Percentiles rank a stretch among this genome's conserved stretches.
Evolutionary conservation across 768 basidiomycete genomes (phyloP).

Genomic region (Aureoboletus auriporus): DNA sequence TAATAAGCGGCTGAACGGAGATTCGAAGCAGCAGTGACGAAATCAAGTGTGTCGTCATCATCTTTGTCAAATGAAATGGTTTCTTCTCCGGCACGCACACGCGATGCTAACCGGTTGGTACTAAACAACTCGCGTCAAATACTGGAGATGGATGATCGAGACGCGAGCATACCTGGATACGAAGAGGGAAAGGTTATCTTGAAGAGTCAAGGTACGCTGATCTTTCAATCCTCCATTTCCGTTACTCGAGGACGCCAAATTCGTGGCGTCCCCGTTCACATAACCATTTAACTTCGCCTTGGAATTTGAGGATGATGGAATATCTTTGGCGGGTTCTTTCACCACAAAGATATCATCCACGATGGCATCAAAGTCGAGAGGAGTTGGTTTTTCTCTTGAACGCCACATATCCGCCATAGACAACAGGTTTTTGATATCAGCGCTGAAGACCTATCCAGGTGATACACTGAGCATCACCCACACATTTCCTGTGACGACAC

Average conservation of each 20-base stretch:
- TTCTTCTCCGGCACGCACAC: conserved; percentile 61
- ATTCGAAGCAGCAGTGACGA: conserved; percentile 93
- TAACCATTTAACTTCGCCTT: conserved; percentile 27
- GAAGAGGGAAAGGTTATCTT: conserved; percentile 82
- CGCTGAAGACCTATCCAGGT: conserved; percentile 68
- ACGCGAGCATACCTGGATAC: conserved; percentile 63
- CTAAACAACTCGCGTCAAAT: conserved; percentile 37
- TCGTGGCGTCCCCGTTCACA: conserved; percentile 9
- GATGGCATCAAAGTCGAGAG: conserved; percentile 80
- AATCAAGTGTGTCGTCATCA: conserved; percentile 94
- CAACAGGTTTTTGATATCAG: conserved; percentile 84
- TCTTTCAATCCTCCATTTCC: conserved; percentile 58
- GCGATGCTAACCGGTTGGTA: conserved; percentile 71
- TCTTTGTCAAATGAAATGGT: conserved; percentile 95
- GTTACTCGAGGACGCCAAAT: conserved; percentile 8
- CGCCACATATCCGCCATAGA: conserved; percentile 98
- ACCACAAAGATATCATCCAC: conserved; percentile 56
- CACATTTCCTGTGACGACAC: background rate
- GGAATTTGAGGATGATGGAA: conserved; percentile 8
- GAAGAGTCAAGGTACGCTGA: conserved; percentile 70
- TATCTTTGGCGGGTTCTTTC: conserved; percentile 24
- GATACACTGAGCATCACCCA: background rate
- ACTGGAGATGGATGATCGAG: background rate
- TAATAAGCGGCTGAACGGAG: conserved; percentile 87
- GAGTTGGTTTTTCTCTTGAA: conserved; percentile 77